Conservation (phyloP, 192 early-diverging fungal species). For the Umbelopsis ramanniana region DNA sequence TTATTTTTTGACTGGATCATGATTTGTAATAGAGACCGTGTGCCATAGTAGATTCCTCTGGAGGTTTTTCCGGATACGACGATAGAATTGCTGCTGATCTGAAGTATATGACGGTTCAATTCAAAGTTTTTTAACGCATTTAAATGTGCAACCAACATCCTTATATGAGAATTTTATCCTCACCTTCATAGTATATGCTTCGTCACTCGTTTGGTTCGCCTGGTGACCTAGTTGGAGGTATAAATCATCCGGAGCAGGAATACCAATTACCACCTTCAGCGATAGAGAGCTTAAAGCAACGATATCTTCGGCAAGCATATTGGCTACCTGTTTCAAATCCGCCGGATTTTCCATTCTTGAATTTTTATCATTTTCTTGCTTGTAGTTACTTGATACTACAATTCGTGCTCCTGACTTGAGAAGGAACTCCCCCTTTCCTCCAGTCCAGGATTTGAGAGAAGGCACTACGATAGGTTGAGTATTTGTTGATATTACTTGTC, state of each 20-base stretch:
- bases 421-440: background rate
- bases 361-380: background rate
- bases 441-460: background rate
- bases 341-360: constrained; percentile 23
- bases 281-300: background rate
- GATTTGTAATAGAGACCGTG: constrained; percentile 50
- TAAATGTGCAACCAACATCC: too few species aligned
- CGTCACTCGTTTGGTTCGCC: background rate
- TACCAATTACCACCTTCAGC: background rate
- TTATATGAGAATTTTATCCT: background rate
- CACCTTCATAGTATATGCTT: constrained; percentile 21
- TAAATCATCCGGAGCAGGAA: background rate
- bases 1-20: constrained; percentile 47
- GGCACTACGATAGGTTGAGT: constrained; percentile 4
- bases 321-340: background rate
- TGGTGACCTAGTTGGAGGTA: background rate
- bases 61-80: constrained; percentile 30
- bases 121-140: too few species aligned
- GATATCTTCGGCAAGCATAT: background rate
- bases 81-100: background rate
- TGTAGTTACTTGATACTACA: background rate
- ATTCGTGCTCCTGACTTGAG: background rate
- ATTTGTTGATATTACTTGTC: background rate
- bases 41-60: constrained; percentile 50
- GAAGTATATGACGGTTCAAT: background rate